These are phyloP conservation scores for Trichocladium antarcticum DNA, from an alignment of 495 filamentous ascomycete species.

Conservation along the genomic window DNA sequence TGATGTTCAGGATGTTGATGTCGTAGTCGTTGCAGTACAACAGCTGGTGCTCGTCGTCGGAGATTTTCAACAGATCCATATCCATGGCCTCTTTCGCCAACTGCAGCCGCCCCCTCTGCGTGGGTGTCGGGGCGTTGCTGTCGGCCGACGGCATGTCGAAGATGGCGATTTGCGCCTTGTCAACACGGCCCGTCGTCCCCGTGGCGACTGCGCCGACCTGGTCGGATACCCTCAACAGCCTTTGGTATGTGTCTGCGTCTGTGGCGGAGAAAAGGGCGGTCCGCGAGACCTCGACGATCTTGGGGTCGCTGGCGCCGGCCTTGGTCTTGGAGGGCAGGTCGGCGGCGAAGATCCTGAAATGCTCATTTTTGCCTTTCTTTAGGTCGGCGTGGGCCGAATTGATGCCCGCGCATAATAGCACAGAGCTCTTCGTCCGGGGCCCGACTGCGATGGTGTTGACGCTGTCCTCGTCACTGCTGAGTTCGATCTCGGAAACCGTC, in stretches of 20 bases:
- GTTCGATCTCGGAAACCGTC: constrained; percentile 60
- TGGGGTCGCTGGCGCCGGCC: constrained; percentile 31
- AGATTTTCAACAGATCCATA: constrained; percentile 58
- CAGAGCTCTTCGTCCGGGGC: constrained; percentile 41
- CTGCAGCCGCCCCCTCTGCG: constrained; percentile 56
- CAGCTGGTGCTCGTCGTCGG: constrained; percentile 50
- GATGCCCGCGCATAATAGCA: constrained; percentile 67
- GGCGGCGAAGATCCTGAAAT: constrained; percentile 71
- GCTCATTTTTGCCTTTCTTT: constrained; percentile 69
- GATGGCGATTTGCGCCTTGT: constrained; percentile 62
- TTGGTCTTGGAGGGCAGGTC: constrained; percentile 38
- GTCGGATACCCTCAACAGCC: constrained; percentile 59
- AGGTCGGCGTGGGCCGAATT: constrained; percentile 67
- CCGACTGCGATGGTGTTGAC: constrained; percentile 70
- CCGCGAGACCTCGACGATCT: constrained; percentile 46
- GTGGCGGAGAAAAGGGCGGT: constrained; percentile 51
- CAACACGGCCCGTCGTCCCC: constrained; percentile 44
- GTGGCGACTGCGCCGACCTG: constrained; percentile 66
- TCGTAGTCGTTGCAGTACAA: constrained; percentile 74
- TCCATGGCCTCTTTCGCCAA: constrained; percentile 67
- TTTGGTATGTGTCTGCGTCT: constrained; percentile 63
- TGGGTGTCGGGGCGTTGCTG: constrained; percentile 37
- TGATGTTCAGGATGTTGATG: constrained; percentile 47
- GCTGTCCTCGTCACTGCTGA: constrained; percentile 83
- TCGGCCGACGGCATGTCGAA: constrained; percentile 53